Evolutionary conservation across 1,139 yeast genomes (phyloP).

Genomic region (Kodamaea sp.): DNA sequence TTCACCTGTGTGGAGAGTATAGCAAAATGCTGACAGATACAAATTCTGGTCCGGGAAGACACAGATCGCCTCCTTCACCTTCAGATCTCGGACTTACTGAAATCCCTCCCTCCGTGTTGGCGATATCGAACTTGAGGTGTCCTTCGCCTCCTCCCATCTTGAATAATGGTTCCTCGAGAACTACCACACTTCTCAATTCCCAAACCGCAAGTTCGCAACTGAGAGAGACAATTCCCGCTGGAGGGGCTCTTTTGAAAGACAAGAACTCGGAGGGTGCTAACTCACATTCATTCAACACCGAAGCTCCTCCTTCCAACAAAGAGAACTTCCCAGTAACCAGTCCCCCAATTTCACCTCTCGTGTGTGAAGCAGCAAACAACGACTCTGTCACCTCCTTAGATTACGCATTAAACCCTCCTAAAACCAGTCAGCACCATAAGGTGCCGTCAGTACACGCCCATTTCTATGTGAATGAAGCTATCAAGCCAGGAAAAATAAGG

Average conservation of each 20-base stretch:
- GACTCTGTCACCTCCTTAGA: constrained; percentile 30
- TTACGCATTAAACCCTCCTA: constrained; percentile 34
- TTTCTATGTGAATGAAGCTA: constrained; percentile 70
- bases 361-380: constrained; percentile 6
- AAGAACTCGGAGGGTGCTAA: constrained; percentile 11
- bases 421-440: constrained; percentile 46
- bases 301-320: constrained; percentile 4
- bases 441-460: constrained; percentile 77
- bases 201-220: constrained; percentile 5
- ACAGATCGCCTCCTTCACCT: constrained; percentile 8
- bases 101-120: constrained; percentile 46
- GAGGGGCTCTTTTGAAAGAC: constrained; percentile 48
- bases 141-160: constrained; percentile 73
- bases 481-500: constrained; percentile 50
- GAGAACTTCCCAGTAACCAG: constrained; percentile 10
- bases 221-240: constrained; percentile 50
- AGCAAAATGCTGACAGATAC: constrained; percentile 6
- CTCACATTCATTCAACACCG: neutral
- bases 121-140: constrained; percentile 58
- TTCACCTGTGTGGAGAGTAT: no score
- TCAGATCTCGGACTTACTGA: constrained; percentile 16
- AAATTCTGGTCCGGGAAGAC: constrained; percentile 7
- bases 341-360: constrained; percentile 13
- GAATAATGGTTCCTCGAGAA: constrained; percentile 29
- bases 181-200: constrained; percentile 2